Percentiles rank a stretch among this genome's conserved stretches.
phyloP scores from a whole-genome alignment of 148 eudicot genomes.

The Arbutus unedo region DNA sequence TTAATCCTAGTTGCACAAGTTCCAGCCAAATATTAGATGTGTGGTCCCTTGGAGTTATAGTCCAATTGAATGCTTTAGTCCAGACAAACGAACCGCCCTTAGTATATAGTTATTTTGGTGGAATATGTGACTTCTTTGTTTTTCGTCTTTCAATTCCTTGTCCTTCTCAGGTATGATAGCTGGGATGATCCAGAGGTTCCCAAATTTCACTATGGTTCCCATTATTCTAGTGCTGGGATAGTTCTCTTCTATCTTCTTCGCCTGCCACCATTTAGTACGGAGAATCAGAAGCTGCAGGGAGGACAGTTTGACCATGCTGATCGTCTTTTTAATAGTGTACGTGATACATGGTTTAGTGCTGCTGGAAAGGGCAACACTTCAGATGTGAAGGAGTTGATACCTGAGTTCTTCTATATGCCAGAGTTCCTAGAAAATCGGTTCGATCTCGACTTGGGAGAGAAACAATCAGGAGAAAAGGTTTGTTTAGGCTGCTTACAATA shows the following conservation, averaged over 20 bases:
- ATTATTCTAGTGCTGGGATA: slow-evolving; percentile 98
- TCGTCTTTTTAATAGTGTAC: slow-evolving; percentile 88
- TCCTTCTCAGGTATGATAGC: slow-evolving; percentile 69
- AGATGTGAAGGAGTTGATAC: slow-evolving; percentile 97
- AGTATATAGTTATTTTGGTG: not conserved
- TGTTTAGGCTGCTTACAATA: slow-evolving; percentile 13
- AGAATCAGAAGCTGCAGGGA: slow-evolving; percentile 96
- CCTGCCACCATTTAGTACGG: slow-evolving; percentile 86
- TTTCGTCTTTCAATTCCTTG: not conserved
- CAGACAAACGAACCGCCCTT: not conserved
- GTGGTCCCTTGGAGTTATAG: too few species aligned
- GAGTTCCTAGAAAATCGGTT: slow-evolving; percentile 91
- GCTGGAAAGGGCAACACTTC: slow-evolving; percentile 98
- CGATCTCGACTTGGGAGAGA: slow-evolving; percentile 91
- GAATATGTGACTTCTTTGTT: not conserved
- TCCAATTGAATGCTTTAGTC: not conserved
- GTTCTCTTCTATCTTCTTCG: slow-evolving; percentile 97
- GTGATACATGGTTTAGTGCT: slow-evolving; percentile 95
- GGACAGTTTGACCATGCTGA: slow-evolving; percentile 99
- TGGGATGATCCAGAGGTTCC: slow-evolving; percentile 99
- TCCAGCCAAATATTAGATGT: not conserved
- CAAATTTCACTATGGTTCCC: slow-evolving; percentile 98
- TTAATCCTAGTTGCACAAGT: not conserved
- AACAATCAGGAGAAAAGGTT: slow-evolving; percentile 99
- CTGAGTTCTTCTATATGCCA: slow-evolving; percentile 97